phyloP scores from a whole-genome alignment of 345 rosid genomes.

The Cardiospermum halicacabum region DNA sequence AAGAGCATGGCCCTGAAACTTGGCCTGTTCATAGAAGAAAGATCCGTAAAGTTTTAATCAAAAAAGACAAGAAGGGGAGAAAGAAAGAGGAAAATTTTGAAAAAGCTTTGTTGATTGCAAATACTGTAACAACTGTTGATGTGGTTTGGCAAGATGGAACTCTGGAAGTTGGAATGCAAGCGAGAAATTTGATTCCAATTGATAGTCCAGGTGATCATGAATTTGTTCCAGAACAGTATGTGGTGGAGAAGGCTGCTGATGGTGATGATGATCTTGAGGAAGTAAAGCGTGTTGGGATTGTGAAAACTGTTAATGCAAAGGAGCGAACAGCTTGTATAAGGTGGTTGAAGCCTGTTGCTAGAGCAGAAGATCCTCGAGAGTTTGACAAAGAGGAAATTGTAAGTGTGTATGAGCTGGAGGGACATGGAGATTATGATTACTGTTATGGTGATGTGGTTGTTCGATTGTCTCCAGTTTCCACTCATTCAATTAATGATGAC shows the following conservation, averaged over 20 bases:
- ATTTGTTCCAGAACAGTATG: slow-evolving; percentile 88
- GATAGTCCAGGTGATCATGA: slow-evolving; percentile 99
- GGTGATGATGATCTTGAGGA: slow-evolving; percentile 58
- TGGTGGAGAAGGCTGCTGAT: slow-evolving; percentile 83
- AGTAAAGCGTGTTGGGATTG: slow-evolving; percentile 75
- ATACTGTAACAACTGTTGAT: slow-evolving; percentile 65
- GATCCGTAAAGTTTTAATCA: slow-evolving; percentile 76
- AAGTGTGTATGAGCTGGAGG: slow-evolving; percentile 92
- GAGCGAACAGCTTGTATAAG: slow-evolving; percentile 82
- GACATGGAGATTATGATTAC: slow-evolving; percentile 95
- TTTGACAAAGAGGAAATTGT: slow-evolving; percentile 86
- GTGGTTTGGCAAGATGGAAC: slow-evolving; percentile 94
- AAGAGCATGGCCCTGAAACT: slow-evolving; percentile 68
- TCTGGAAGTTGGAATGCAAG: slow-evolving; percentile 42
- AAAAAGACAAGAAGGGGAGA: slow-evolving; percentile 73
- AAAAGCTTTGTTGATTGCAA: slow-evolving; percentile 69
- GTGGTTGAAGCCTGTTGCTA: slow-evolving; percentile 76
- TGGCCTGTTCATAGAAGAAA: slow-evolving; percentile 91
- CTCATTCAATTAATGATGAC: slow-evolving; percentile 29
- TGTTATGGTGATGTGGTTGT: slow-evolving; percentile 93
- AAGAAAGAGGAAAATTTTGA: slow-evolving; percentile 89
- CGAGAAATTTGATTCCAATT: slow-evolving; percentile 70
- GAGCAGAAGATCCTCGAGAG: slow-evolving; percentile 80
- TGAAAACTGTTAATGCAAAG: slow-evolving; percentile 85
- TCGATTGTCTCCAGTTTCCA: slow-evolving; percentile 60